A percentile compares a stretch with the other conserved stretches of the same genome.
Conservation (phyloP, 441 rosid genomes). For the Geranium incanum region DNA sequence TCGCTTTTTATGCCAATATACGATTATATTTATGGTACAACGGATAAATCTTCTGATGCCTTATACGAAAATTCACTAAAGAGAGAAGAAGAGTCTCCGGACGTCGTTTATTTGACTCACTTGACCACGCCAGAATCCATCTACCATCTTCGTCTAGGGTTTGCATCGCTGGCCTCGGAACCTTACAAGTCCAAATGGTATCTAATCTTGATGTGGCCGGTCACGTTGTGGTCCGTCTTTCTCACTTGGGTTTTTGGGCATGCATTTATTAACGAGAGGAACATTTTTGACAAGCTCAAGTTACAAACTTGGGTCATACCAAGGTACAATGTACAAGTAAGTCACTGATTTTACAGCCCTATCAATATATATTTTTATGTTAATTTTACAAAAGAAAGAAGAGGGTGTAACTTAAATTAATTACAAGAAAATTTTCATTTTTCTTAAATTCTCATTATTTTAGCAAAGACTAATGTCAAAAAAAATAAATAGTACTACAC, state of each 20-base stretch:
- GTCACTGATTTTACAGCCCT: no score
- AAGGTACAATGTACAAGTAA: slow-evolving; percentile 33
- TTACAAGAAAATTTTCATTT: no score
- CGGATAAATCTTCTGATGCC: slow-evolving; percentile 39
- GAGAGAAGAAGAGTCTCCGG: slow-evolving; percentile 35
- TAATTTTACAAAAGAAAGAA: no score
- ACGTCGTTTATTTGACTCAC: slow-evolving; percentile 47
- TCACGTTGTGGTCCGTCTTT: slow-evolving; percentile 22
- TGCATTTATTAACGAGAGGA: slow-evolving; percentile 38
- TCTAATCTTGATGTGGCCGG: slow-evolving; percentile 28
- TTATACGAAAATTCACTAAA: slow-evolving; percentile 32
- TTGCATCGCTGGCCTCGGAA: slow-evolving; percentile 26
- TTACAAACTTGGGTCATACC: slow-evolving; percentile 48
- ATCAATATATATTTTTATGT: no score
- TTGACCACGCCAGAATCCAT: slow-evolving; percentile 43
- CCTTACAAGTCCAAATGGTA: slow-evolving; percentile 29
- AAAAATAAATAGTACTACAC: no score
- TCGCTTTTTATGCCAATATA: slow-evolving; percentile 36
- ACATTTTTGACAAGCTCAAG: slow-evolving; percentile 33
- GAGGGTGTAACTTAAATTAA: no score
- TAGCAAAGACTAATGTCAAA: no score
- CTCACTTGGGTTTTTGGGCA: slow-evolving; percentile 19
- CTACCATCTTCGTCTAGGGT: slow-evolving; percentile 35
- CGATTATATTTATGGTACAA: slow-evolving; percentile 31
- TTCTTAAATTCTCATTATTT: no score